These are phyloP conservation scores for Coniosporium apollinis DNA, from an alignment of 495 filamentous ascomycete genomes.

Conservation along the genomic window DNA sequence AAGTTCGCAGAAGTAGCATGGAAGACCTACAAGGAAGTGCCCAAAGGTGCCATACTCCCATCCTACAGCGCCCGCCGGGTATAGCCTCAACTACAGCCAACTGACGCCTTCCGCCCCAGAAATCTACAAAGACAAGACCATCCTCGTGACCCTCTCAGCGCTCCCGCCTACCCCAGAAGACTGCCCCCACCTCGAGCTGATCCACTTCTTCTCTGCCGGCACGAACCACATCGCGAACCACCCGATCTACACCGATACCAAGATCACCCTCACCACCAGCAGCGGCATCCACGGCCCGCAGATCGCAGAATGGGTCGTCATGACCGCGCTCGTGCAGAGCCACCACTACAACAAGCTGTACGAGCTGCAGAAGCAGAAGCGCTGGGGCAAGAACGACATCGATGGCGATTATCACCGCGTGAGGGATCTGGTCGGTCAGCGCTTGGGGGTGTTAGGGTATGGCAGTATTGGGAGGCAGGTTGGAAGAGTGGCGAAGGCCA, in stretches of 20 bases:
- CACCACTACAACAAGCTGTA: constrained; percentile 34
- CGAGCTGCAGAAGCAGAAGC: constrained; percentile 32
- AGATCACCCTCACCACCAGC: constrained; percentile 51
- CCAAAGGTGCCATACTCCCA: no score
- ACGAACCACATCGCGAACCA: constrained; percentile 46
- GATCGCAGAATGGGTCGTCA: constrained; percentile 65
- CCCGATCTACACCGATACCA: constrained; percentile 46
- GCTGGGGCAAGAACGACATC: constrained; percentile 28
- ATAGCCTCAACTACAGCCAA: no score
- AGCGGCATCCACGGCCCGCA: constrained; percentile 70
- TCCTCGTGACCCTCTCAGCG: constrained; percentile 41
- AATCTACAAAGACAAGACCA: constrained; percentile 41
- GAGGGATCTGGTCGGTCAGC: constrained; percentile 36
- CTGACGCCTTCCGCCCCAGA: constrained; percentile 17
- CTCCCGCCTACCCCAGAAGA: constrained; percentile 32
- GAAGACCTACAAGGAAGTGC: background rate
- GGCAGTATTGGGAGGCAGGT: constrained; percentile 69
- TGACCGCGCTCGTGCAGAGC: constrained; percentile 39
- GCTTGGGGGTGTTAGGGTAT: constrained; percentile 66
- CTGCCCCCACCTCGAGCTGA: constrained; percentile 44
- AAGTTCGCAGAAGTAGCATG: background rate
- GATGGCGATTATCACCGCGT: constrained; percentile 19
- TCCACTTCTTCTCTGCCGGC: constrained; percentile 64
- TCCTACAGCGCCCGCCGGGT: no score
- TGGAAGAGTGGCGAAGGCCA: constrained; percentile 46